Evolutionary conservation across 331 rosid species (phyloP).

Genomic region (Acacia pycnantha): DNA sequence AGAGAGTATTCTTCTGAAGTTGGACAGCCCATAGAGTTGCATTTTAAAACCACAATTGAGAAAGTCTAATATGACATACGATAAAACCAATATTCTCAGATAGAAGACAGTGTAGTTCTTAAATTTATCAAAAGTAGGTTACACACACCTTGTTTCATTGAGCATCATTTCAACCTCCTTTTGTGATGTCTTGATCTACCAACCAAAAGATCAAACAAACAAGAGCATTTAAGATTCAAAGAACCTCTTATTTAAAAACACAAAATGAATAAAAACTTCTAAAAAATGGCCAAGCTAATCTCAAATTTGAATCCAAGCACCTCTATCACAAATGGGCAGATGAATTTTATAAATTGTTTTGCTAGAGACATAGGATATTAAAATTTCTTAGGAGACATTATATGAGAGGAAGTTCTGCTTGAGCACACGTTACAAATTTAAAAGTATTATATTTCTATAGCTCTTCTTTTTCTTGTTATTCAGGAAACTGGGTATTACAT

Average conservation of each 20-base stretch:
- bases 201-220: conserved; percentile 31
- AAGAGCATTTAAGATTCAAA: conserved; percentile 12
- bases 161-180: conserved; percentile 88
- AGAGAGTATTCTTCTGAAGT: not conserved
- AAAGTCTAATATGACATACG: conserved; percentile 17
- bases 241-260: conserved; percentile 3
- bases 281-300: conserved; percentile 10
- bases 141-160: conserved; percentile 76
- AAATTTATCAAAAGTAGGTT: conserved; percentile 32
- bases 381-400: not conserved
- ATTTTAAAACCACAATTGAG: conserved; percentile 13
- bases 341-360: not conserved
- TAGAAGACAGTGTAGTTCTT: conserved; percentile 24
- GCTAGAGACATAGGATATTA: not conserved
- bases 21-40: not conserved
- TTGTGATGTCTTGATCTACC: conserved; percentile 75
- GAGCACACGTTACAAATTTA: not conserved
- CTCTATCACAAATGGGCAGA: not conserved
- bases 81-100: conserved; percentile 5
- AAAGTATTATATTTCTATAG: not conserved
- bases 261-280: conserved; percentile 7
- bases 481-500: not conserved
- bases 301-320: not conserved
- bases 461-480: not conserved
- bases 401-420: conserved; percentile 18